phyloP scores from a whole-genome alignment of 495 filamentous ascomycete genomes.

The Pseudomonodictys pantanalensis region DNA sequence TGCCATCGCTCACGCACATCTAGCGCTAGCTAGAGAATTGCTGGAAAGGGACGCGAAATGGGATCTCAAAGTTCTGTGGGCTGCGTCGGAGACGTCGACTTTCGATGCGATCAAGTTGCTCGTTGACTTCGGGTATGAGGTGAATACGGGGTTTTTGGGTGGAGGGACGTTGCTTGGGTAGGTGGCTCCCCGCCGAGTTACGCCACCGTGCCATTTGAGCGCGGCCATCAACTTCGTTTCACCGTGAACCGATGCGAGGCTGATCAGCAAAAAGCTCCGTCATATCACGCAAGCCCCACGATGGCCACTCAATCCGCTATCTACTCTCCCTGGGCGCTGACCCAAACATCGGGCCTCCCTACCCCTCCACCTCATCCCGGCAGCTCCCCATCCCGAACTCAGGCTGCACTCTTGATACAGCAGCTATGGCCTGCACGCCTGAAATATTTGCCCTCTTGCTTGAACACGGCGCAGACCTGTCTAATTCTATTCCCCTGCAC shows the following conservation, averaged over 20 bases:
- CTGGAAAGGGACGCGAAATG: neutral
- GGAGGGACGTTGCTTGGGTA: neutral
- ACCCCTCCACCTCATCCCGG: neutral
- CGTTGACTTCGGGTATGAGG: neutral
- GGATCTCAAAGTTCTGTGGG: neutral
- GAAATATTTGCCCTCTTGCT: constrained; percentile 1
- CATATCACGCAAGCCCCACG: neutral
- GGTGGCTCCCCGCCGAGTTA: no score
- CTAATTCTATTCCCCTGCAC: constrained; percentile 2
- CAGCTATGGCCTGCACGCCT: neutral
- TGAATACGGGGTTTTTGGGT: neutral
- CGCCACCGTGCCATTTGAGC: no score
- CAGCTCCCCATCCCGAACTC: neutral
- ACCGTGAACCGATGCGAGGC: neutral
- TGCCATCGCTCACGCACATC: neutral
- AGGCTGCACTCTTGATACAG: neutral
- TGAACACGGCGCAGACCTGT: neutral
- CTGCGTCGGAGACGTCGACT: neutral
- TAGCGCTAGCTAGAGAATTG: neutral
- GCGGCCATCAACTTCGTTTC: neutral
- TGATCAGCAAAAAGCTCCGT: neutral
- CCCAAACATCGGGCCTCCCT: constrained; percentile 3
- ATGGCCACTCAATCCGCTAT: neutral
- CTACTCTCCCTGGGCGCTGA: neutral
- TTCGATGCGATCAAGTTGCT: constrained; percentile 1